phyloP scores from a whole-genome alignment of 1,139 yeast species.

The Taphrina pruni region DNA sequence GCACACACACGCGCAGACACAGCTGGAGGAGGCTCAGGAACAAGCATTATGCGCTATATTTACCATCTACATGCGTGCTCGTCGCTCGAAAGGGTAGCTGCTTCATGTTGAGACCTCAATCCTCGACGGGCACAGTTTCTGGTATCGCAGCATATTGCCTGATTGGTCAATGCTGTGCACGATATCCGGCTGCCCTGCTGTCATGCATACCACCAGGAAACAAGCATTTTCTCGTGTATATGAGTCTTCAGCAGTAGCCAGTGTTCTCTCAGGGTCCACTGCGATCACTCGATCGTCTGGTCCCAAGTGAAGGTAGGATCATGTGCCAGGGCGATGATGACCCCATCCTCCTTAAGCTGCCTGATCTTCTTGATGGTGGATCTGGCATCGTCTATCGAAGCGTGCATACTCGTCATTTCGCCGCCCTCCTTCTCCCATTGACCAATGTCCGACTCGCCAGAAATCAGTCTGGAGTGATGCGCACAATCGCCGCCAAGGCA shows the following conservation, averaged over 20 bases:
- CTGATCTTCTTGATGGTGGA: conserved; percentile 14
- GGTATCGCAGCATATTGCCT: not conserved
- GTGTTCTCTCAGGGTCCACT: no score
- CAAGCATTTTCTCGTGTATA: no score
- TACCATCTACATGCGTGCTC: no score
- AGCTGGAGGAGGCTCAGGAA: no score
- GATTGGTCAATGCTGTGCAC: not conserved
- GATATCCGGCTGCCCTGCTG: no score
- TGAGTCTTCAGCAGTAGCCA: no score
- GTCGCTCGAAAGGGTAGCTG: no score
- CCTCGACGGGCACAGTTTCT: not conserved
- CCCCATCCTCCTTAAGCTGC: conserved; percentile 22
- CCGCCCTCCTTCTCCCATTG: conserved; percentile 33
- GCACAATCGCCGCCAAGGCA: conserved; percentile 34
- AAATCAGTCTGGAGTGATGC: conserved; percentile 17
- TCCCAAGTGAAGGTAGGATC: conserved; percentile 15
- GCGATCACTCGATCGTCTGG: conserved; percentile 4
- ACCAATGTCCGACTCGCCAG: conserved; percentile 20
- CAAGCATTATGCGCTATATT: no score
- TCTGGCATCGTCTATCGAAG: conserved; percentile 21
- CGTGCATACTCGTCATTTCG: conserved; percentile 25
- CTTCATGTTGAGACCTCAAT: no score
- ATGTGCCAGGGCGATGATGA: conserved; percentile 22
- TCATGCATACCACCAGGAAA: no score
- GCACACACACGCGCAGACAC: not conserved